A percentile compares a stretch with the other conserved stretches of the same genome.
These are phyloP conservation scores for Oryza meyeriana DNA, from an alignment of 176 grass and related monocot genomes.

Conservation along the genomic window DNA sequence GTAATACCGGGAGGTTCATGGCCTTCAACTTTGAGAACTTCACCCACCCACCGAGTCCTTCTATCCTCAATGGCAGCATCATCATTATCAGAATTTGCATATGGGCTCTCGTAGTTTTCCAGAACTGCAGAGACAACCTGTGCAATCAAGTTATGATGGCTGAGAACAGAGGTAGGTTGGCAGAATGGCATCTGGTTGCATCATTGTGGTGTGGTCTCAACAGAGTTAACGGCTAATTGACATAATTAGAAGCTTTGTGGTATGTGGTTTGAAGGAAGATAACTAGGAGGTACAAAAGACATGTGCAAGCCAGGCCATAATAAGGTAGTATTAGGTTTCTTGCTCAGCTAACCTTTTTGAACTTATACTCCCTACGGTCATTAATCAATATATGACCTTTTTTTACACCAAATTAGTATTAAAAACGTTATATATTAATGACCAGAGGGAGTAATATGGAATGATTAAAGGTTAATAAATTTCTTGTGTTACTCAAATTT, in stretches of 20 bases:
- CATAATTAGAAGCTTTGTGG: background rate
- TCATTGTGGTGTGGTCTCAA: background rate
- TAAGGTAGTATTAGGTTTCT: background rate
- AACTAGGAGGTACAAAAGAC: background rate
- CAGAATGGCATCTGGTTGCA: background rate
- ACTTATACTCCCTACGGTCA: background rate
- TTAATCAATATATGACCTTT: too few species aligned
- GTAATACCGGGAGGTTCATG: conserved; percentile 43
- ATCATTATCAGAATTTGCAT: conserved; percentile 57
- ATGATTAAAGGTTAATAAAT: background rate
- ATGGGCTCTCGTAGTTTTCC: conserved; percentile 77
- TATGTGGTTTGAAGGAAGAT: background rate
- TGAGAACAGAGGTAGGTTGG: background rate
- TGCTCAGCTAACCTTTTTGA: background rate
- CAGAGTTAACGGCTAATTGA: background rate
- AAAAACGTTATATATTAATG: too few species aligned
- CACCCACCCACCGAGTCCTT: conserved; percentile 54
- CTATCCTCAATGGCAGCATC: conserved; percentile 34
- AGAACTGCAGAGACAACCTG: conserved; percentile 90
- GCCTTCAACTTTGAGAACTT: conserved; percentile 69
- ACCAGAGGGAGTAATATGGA: background rate
- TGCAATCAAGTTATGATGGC: conserved; percentile 21
- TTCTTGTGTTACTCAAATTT: background rate
- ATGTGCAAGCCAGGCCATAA: background rate
- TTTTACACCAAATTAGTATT: too few species aligned